phyloP scores from a whole-genome alignment of 2,329 filamentous ascomycete species.

The Stagonosporopsis cucurbitacearum region DNA sequence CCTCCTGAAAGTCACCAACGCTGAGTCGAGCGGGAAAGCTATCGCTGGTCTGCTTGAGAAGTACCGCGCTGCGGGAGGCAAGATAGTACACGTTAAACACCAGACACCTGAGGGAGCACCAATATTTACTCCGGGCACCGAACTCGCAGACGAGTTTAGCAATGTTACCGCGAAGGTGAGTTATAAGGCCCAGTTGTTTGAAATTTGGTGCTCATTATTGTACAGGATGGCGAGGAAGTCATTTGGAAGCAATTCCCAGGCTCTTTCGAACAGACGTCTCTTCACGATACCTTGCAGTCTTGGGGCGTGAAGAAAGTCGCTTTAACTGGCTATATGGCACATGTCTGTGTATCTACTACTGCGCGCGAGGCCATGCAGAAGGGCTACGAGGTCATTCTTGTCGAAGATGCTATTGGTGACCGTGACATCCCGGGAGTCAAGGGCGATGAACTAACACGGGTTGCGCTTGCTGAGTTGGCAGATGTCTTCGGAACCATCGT shows the following conservation, averaged over 20 bases:
- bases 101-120: slow-evolving; percentile 66
- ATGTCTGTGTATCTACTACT: slow-evolving; percentile 69
- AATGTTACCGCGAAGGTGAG: slow-evolving; percentile 59
- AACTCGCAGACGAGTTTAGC: slow-evolving; percentile 65
- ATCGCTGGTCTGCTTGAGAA: slow-evolving; percentile 65
- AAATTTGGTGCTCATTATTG: not conserved
- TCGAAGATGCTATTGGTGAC: slow-evolving; percentile 69
- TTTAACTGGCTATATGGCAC: slow-evolving; percentile 68
- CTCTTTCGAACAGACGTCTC: slow-evolving; percentile 66
- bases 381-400: slow-evolving; percentile 69
- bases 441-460: slow-evolving; percentile 60
- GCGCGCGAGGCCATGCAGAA: slow-evolving; percentile 65
- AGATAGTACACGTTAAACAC: slow-evolving; percentile 69
- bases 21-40: slow-evolving; percentile 60
- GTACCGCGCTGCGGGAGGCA: slow-evolving; percentile 63
- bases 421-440: slow-evolving; percentile 68
- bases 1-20: slow-evolving; percentile 62
- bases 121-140: slow-evolving; percentile 68
- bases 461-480: slow-evolving; percentile 62
- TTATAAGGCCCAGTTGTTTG: not conserved
- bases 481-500: slow-evolving; percentile 70
- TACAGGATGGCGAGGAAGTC: slow-evolving; percentile 58
- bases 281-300: slow-evolving; percentile 62
- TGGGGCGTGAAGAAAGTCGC: slow-evolving; percentile 66
- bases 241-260: slow-evolving; percentile 65